These are phyloP conservation scores for Rutstroemia sp. DNA, from an alignment of 2,329 filamentous ascomycete genomes.

Conservation along the genomic window DNA sequence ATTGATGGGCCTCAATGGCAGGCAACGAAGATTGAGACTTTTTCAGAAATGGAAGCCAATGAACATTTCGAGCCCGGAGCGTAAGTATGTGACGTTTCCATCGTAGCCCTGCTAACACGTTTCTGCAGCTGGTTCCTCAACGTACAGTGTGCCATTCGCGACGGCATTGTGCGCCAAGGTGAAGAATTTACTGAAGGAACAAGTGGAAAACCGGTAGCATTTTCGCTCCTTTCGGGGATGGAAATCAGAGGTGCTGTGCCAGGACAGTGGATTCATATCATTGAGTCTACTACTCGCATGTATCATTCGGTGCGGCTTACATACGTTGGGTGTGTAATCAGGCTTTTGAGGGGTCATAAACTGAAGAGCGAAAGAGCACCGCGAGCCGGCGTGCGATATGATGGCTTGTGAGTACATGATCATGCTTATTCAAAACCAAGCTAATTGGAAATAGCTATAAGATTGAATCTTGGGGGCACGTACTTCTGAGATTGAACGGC, in stretches of 20 bases:
- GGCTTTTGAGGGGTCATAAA: constrained; percentile 44
- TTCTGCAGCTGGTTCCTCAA: constrained; percentile 49
- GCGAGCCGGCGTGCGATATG: constrained; percentile 45
- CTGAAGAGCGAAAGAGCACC: constrained; percentile 47
- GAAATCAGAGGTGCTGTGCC: constrained; percentile 37
- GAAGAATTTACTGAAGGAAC: constrained; percentile 40
- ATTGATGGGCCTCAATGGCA: constrained; percentile 11
- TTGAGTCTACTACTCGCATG: constrained; percentile 36
- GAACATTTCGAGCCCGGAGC: constrained; percentile 39
- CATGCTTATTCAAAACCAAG: not conserved
- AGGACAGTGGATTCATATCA: constrained; percentile 36
- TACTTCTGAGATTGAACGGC: constrained; percentile 30
- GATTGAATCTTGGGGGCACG: constrained; percentile 39
- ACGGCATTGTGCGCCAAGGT: constrained; percentile 43
- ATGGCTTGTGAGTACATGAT: constrained; percentile 42
- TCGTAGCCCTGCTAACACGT: constrained; percentile 21
- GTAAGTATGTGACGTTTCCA: constrained; percentile 31
- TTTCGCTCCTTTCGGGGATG: constrained; percentile 44
- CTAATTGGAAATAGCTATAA: constrained; percentile 31
- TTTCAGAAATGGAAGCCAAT: constrained; percentile 26
- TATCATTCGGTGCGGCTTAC: constrained; percentile 43
- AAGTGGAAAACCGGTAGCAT: constrained; percentile 36
- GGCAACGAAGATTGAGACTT: constrained; percentile 4
- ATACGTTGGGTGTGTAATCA: constrained; percentile 41
- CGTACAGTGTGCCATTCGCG: constrained; percentile 46